Base-by-base conservation (phyloP, 176 grass and related monocot genomes). In the Hordeum marinum region DNA sequence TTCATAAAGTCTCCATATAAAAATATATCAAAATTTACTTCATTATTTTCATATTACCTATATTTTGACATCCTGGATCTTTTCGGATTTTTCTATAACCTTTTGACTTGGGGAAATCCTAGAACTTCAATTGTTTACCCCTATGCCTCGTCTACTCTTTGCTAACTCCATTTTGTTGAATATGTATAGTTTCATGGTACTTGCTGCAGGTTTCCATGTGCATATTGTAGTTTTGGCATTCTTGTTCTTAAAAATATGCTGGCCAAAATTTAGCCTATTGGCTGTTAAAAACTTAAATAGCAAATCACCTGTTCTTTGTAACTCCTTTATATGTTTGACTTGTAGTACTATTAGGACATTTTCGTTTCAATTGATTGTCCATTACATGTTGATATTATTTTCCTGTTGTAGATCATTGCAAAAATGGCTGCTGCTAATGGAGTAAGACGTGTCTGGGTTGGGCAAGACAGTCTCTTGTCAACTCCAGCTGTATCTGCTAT, bases 361-460 rank as follows among this genome's bases (percentile, higher is more conserved):
- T 23, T 41, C 34, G 50, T 83, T 41, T 74, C 15, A 12, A 45
- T 42, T 23, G 36, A 59, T 54, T n/a, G 68, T 35, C 77, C 18
- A 1, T 37, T 18, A 31, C 8, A 60, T 76, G 7, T 81, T 86
- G 23, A 60, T 76, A 43, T 81, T 77, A 24, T 75, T 73, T 76
- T 63, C 23, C 24, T 73, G 55, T 63, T 66, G 35, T 75, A 99
- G 96, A 92, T 99, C 75, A 96, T 99, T 61, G 89, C 91, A 80
- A 99, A 99, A 87, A 99, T 99, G 93, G 93, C 93, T 77, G 93
- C 91, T 78, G 96, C 91, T 78, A 99, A 99, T 94, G 93, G 91
- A 88, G 96, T 86, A 48, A 92, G 93, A 66, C 91, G 96, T 86
- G 88, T 99, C 65, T 99, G 96, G 96, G 84, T 99, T 91, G 96